These are phyloP conservation scores for Lasiosphaeria ovina DNA, from an alignment of 495 filamentous ascomycete genomes.

Conservation along the genomic window DNA sequence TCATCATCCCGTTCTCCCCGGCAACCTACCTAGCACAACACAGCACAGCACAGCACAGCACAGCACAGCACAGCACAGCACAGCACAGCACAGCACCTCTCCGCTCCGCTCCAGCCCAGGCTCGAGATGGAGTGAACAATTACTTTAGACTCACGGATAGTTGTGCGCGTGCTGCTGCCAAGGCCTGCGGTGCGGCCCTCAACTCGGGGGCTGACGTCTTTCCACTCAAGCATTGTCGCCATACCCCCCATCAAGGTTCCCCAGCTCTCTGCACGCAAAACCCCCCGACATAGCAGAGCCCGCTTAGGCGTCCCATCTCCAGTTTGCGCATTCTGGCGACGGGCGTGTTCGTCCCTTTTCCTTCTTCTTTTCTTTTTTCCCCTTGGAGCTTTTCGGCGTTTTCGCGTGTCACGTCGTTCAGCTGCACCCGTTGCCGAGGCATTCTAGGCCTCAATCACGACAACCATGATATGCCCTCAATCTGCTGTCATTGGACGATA, in stretches of 20 bases:
- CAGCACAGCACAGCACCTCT: neutral
- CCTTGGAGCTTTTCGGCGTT: neutral
- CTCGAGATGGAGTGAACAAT: conserved; percentile 3
- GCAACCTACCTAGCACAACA: neutral
- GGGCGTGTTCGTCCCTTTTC: neutral
- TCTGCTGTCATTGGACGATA: neutral
- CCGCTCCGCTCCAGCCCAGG: neutral
- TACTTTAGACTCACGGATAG: neutral
- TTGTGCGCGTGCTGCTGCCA: conserved; percentile 5
- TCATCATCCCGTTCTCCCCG: neutral
- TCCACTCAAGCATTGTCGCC: neutral
- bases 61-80: neutral
- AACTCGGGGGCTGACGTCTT: no score
- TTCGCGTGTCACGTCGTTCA: neutral
- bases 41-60: no score
- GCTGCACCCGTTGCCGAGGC: neutral
- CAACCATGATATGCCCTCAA: neutral
- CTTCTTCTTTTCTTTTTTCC: neutral
- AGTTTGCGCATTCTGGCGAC: neutral
- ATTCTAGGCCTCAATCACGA: neutral
- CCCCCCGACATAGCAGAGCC: neutral
- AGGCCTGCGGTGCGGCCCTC: conserved; percentile 3
- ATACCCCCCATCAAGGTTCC: no score
- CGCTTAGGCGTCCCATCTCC: neutral
- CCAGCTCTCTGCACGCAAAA: no score